phyloP scores from a whole-genome alignment of 192 early-diverging fungal genomes.

The Podila epicladia region DNA sequence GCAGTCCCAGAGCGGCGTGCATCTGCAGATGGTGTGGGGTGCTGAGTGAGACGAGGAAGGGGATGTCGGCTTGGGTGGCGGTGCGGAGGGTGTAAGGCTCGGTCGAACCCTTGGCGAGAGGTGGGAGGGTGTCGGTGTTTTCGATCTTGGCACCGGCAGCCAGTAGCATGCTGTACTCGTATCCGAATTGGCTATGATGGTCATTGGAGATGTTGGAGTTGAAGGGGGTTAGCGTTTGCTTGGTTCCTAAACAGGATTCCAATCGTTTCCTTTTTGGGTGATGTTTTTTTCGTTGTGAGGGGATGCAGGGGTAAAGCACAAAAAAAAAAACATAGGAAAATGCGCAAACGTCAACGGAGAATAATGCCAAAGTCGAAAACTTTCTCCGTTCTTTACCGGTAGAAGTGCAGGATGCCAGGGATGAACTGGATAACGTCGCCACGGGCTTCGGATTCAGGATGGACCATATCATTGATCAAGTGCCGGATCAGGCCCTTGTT shows the following conservation, averaged over 20 bases:
- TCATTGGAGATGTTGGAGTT: too few species aligned
- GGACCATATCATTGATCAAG: conserved; percentile 1
- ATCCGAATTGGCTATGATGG: not conserved
- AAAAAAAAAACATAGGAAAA: too few species aligned
- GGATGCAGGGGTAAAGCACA: too few species aligned
- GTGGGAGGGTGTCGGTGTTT: not conserved
- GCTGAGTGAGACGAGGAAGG: not conserved
- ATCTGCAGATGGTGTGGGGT: not conserved
- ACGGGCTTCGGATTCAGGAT: conserved; percentile 7
- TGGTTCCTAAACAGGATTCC: too few species aligned
- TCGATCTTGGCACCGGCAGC: not conserved
- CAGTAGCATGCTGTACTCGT: not conserved
- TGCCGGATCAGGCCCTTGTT: conserved; percentile 1
- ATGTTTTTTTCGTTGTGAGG: too few species aligned
- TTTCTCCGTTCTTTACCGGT: not conserved
- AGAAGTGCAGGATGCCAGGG: not conserved
- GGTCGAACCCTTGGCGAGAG: not conserved
- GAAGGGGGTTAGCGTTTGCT: too few species aligned
- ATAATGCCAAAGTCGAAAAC: too few species aligned
- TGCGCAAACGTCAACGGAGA: too few species aligned
- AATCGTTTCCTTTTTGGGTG: too few species aligned
- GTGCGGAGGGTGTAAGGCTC: not conserved
- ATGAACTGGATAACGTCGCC: conserved; percentile 9
- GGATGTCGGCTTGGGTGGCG: not conserved
- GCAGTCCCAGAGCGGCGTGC: not conserved